phyloP scores from a whole-genome alignment of 2,329 filamentous ascomycete species.

The Trichoderma semiorbis region DNA sequence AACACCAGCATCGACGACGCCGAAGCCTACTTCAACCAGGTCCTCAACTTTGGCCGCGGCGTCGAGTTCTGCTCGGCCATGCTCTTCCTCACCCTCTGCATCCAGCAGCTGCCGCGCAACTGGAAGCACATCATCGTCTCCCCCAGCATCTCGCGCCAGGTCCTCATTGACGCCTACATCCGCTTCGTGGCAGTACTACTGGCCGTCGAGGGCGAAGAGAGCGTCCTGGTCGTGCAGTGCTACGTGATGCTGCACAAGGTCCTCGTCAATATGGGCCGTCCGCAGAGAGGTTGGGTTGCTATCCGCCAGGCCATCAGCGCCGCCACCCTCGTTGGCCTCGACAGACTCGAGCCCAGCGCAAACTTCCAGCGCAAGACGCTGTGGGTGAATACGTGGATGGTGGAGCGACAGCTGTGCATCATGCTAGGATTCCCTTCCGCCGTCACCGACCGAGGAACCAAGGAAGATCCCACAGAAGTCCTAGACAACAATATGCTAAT shows the following conservation, averaged over 20 bases:
- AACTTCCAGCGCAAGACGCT: slow-evolving; percentile 31
- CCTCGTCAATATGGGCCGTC: slow-evolving; percentile 52
- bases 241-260: slow-evolving; percentile 49
- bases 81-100: slow-evolving; percentile 41
- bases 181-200: slow-evolving; percentile 44
- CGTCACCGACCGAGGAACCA: slow-evolving; percentile 23
- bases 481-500: slow-evolving; percentile 9
- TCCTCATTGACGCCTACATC: slow-evolving; percentile 44
- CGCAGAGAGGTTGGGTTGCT: slow-evolving; percentile 52
- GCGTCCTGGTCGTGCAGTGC: slow-evolving; percentile 51
- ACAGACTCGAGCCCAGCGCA: slow-evolving; percentile 31
- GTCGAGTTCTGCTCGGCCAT: slow-evolving; percentile 36
- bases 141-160: slow-evolving; percentile 36
- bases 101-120: slow-evolving; percentile 37
- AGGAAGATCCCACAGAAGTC: not conserved
- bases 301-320: slow-evolving; percentile 49
- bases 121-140: slow-evolving; percentile 31
- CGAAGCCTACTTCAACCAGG: slow-evolving; percentile 35
- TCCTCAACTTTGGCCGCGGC: slow-evolving; percentile 32
- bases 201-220: slow-evolving; percentile 47
- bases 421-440: slow-evolving; percentile 51
- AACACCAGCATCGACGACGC: slow-evolving; percentile 18
- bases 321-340: slow-evolving; percentile 49
- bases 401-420: slow-evolving; percentile 49
- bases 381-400: slow-evolving; percentile 39